Percentiles rank a stretch among this genome's conserved stretches.
Evolutionary conservation across 176 grass and related monocot genomes (phyloP).

Genomic region (Eremochloa ophiuroides): DNA sequence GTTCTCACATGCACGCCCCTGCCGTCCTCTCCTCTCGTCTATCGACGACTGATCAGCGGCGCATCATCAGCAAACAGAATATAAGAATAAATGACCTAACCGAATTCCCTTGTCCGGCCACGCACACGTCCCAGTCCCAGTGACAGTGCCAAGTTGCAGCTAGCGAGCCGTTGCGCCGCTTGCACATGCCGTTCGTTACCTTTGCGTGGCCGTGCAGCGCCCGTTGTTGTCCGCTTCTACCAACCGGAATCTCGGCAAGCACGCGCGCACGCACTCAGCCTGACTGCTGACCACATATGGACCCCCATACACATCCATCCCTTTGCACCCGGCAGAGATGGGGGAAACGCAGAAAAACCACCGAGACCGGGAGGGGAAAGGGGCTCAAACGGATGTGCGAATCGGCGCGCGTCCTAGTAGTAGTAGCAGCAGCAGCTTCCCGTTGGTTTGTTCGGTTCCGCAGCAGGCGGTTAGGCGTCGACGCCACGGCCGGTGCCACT

Average conservation of each 20-base stretch:
- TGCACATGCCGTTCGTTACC: neutral
- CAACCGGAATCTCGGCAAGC: slow-evolving; percentile 18
- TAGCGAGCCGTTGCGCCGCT: slow-evolving; percentile 23
- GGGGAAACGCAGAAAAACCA: neutral
- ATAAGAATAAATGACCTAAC: neutral
- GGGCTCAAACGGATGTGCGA: no score
- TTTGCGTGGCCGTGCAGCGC: neutral
- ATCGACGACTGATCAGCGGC: neutral
- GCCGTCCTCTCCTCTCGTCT: neutral
- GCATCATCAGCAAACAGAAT: neutral
- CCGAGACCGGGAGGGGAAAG: neutral
- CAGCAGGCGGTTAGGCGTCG: slow-evolving; percentile 2
- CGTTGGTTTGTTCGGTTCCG: neutral
- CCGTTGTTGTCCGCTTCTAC: slow-evolving; percentile 31
- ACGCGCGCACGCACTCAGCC: neutral
- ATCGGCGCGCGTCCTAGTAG: no score
- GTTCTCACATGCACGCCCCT: neutral
- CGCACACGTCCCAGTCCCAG: no score
- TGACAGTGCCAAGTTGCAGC: neutral
- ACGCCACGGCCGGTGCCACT: neutral
- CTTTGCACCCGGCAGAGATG: neutral
- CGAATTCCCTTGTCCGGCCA: neutral
- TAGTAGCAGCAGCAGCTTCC: fast-evolving
- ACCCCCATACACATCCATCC: no score
- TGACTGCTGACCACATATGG: neutral